Base-by-base conservation (phyloP, 1,139 yeast genomes). In the Taphrina wiesneri region DNA sequence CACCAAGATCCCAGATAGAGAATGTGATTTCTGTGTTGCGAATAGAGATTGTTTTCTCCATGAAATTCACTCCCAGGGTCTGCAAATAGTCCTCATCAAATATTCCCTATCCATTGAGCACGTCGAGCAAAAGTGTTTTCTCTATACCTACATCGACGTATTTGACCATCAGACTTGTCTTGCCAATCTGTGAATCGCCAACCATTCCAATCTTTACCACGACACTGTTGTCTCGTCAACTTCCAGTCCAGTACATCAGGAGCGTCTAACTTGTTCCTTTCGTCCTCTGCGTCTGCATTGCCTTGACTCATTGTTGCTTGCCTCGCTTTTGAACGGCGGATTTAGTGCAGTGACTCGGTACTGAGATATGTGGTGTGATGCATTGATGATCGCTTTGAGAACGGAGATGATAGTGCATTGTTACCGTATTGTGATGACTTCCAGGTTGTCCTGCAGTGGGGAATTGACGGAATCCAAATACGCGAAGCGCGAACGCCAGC, bases 111-210 rank as follows among this genome's bases (percentile, higher is more conserved):
- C 86, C n/a, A 11, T 7, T 39, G 19, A 39, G 43, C 17, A 39
- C 6, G 19, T 9, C 17, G 19, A 30, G 2, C 15, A n/a, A 45
- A 21, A 43, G 93, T 73, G 91, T 96, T 74, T 39, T 7, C 19
- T 91, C 96, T 75, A 89, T 93, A 52, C 90, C 85, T 63, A 96
- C 96, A 74, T 93, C 97, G 23, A 93, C 98, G 74, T 93, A 93
- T 74, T 93, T 92, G 36, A 92, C 97, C 99, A 93, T 93, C 67
- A 93, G 78, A 9, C 98, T 90, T 0, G 99, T 93, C 74, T 93
- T 93, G 4, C 99, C 99, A n/a, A 93, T 93, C 73, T 91, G 96
- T 1, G 97, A 96, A 75, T 95, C 99, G 9, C 99, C 99, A 65
- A 93, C 86, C 65, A 93, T 83, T 7, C 98, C 99, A 25, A 93